Evolutionary conservation across 208 protist species (phyloP).

Genomic region (Leptomonas pyrrhocoris): DNA sequence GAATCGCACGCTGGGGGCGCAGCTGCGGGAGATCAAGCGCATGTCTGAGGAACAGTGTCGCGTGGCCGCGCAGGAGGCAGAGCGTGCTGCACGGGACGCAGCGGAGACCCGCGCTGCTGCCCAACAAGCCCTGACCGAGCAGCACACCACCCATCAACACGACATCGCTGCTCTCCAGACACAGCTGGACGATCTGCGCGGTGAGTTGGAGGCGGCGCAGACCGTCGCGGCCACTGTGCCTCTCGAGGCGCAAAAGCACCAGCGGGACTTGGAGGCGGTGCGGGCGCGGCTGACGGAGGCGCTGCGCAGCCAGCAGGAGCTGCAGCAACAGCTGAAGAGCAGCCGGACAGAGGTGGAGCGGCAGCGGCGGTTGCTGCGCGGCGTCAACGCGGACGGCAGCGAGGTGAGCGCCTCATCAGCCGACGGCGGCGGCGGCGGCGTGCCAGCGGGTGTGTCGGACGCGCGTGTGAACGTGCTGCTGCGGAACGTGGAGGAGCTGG

Average conservation of each 20-base stretch:
- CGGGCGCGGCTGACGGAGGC: conserved; percentile 52
- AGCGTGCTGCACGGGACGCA: conserved; percentile 35
- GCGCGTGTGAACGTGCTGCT: conserved; percentile 55
- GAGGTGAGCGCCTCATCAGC: conserved; percentile 14
- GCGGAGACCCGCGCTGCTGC: conserved; percentile 29
- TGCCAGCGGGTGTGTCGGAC: conserved; percentile 20
- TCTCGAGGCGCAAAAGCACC: conserved; percentile 40
- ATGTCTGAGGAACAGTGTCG: conserved; percentile 27
- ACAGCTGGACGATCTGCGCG: conserved; percentile 37
- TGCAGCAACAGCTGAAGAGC: conserved; percentile 40
- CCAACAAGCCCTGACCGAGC: conserved; percentile 26
- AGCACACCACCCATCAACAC: conserved; percentile 29
- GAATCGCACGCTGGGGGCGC: conserved; percentile 14
- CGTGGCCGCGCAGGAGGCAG: conserved; percentile 21
- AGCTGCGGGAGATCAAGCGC: conserved; percentile 21
- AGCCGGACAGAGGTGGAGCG: conserved; percentile 31
- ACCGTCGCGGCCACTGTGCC: conserved; percentile 59
- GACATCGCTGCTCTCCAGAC: conserved; percentile 29
- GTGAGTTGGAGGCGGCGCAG: conserved; percentile 48
- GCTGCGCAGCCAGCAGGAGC: conserved; percentile 32
- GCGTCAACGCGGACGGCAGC: conserved; percentile 18
- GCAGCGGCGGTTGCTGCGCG: conserved; percentile 31
- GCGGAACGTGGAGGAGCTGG: conserved; percentile 37
- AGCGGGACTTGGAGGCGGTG: conserved; percentile 48
- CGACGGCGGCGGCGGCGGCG: conserved; percentile 5